These are phyloP conservation scores for Earliella scabrosa DNA, from an alignment of 1,284 basidiomycete genomes.

Conservation along the genomic window DNA sequence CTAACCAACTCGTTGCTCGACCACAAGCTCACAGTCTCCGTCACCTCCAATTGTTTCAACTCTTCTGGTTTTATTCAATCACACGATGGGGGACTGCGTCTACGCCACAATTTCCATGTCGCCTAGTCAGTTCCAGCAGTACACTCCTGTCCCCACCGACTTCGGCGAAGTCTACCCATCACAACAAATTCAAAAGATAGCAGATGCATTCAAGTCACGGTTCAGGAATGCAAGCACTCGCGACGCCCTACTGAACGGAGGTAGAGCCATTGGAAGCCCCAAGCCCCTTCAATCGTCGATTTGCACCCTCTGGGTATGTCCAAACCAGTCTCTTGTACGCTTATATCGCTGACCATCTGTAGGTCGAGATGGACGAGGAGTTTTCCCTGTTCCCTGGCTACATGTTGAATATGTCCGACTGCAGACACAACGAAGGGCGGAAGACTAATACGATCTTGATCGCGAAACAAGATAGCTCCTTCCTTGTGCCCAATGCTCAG, in stretches of 20 bases:
- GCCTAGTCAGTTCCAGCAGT: background rate
- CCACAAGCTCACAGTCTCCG: too few species aligned
- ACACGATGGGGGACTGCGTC: background rate
- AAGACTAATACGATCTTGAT: background rate
- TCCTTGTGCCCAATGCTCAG: background rate
- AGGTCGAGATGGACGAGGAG: background rate
- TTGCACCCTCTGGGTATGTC: background rate
- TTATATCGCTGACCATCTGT: too few species aligned
- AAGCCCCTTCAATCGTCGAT: background rate
- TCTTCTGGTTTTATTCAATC: too few species aligned
- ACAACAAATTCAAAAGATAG: background rate
- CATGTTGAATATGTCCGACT: background rate
- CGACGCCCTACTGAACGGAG: background rate
- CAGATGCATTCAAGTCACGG: background rate
- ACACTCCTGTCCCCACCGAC: background rate
- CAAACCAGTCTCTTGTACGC: too few species aligned
- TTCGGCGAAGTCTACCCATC: background rate
- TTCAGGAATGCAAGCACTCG: background rate
- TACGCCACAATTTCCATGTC: background rate
- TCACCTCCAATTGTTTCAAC: too few species aligned
- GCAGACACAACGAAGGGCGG: background rate
- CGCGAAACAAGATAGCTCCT: background rate
- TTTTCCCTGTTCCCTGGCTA: background rate
- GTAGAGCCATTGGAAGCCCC: too few species aligned
- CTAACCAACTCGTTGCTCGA: too few species aligned